Conservation (phyloP, 768 basidiomycete species). For the Serpula lacrymans region DNA sequence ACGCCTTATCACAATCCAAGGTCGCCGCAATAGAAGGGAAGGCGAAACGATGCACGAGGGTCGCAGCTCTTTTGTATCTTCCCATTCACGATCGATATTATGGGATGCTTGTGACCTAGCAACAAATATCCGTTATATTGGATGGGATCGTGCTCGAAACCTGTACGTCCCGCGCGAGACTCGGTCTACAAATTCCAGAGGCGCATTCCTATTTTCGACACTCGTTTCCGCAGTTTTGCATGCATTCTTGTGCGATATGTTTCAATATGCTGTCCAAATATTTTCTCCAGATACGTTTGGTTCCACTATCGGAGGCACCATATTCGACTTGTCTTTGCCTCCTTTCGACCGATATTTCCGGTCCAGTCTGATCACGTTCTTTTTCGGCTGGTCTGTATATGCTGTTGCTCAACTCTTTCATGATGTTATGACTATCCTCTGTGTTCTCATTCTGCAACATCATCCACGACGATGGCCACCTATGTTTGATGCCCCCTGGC, state of each 20-base stretch:
- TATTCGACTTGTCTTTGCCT: conserved; percentile 26
- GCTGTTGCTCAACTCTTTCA: conserved; percentile 40
- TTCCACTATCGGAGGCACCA: conserved; percentile 20
- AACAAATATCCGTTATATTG: conserved; percentile 1
- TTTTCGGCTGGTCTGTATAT: conserved; percentile 44
- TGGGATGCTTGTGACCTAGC: conserved; percentile 3
- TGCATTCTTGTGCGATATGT: conserved; percentile 38
- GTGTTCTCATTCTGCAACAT: conserved; percentile 42
- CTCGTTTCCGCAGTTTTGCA: conserved; percentile 28
- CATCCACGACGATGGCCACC: conserved; percentile 52
- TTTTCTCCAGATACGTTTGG: conserved; percentile 22
- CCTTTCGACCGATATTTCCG: conserved; percentile 22
- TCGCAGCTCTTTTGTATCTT: no score
- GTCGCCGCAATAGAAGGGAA: no score
- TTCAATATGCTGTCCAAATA: conserved; percentile 45
- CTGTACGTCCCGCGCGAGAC: conserved; percentile 35
- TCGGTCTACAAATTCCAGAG: conserved; percentile 27
- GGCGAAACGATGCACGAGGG: no score
- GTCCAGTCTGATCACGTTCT: conserved; percentile 39
- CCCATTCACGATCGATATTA: no score
- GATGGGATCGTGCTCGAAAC: conserved; percentile 1
- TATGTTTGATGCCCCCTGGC: conserved; percentile 49
- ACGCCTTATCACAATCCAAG: no score
- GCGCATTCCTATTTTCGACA: conserved; percentile 38
- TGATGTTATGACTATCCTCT: conserved; percentile 37